phyloP scores from a whole-genome alignment of 768 basidiomycete genomes.

The Guyanaporus albipodus region DNA sequence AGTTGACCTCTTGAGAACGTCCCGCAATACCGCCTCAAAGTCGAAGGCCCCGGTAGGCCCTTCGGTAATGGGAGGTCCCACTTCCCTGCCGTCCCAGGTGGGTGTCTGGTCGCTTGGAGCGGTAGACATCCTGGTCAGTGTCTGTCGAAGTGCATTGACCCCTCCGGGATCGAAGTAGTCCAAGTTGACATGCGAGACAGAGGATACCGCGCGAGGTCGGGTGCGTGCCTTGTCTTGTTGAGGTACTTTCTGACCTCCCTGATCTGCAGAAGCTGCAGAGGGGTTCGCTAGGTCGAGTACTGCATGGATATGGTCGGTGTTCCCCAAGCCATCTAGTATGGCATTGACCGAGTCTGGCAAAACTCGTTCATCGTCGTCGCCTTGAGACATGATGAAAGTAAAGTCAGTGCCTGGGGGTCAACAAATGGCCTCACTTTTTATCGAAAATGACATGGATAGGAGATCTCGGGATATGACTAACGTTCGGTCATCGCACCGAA shows the following conservation, averaged over 20 bases:
- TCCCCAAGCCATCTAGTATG: slow-evolving; percentile 6
- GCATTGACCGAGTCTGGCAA: slow-evolving; percentile 1
- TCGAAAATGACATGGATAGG: slow-evolving; percentile 10
- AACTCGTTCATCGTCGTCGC: not conserved
- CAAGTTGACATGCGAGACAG: slow-evolving; percentile 36
- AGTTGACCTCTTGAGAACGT: slow-evolving; percentile 23
- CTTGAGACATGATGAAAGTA: slow-evolving; percentile 9
- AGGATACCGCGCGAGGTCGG: slow-evolving; percentile 2
- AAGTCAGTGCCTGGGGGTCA: not conserved
- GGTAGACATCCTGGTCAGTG: slow-evolving; percentile 15
- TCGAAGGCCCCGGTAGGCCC: slow-evolving; percentile 27
- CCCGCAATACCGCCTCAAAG: slow-evolving; percentile 27
- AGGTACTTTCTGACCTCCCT: not conserved
- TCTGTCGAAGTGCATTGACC: slow-evolving; percentile 27
- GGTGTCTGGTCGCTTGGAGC: slow-evolving; percentile 5
- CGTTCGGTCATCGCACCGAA: not conserved
- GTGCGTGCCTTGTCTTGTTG: not conserved
- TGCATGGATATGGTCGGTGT: slow-evolving; percentile 14
- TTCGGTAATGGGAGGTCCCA: not conserved
- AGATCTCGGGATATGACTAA: slow-evolving; percentile 12
- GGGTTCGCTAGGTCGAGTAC: slow-evolving; percentile 6
- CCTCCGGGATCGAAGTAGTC: slow-evolving; percentile 56
- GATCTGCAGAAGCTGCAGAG: not conserved
- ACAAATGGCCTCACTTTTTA: too few species aligned
- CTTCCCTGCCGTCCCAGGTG: not conserved